phyloP scores from a whole-genome alignment of 2,329 filamentous ascomycete genomes.

The Gliomastix tumulicola region DNA sequence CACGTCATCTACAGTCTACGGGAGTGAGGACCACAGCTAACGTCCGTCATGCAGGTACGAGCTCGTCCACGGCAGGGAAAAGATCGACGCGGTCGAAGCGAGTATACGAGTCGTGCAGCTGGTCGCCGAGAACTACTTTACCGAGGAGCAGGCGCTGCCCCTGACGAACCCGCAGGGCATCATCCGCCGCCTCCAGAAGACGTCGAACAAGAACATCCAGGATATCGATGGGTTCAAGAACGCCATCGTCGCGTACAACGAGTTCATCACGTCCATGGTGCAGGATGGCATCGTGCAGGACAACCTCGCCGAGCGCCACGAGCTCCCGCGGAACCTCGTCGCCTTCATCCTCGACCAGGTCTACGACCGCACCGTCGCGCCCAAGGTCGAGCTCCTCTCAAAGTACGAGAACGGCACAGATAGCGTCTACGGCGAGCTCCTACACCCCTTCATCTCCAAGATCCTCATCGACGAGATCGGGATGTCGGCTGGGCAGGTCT shows the following conservation, averaged over 20 bases:
- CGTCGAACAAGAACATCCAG: slow-evolving; percentile 59
- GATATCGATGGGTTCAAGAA: slow-evolving; percentile 62
- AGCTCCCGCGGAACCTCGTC: slow-evolving; percentile 64
- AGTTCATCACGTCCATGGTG: slow-evolving; percentile 56
- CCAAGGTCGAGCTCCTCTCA: slow-evolving; percentile 73
- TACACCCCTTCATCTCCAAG: slow-evolving; percentile 74
- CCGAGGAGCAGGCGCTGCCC: slow-evolving; percentile 56
- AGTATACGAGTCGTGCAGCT: slow-evolving; percentile 64
- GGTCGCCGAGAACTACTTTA: slow-evolving; percentile 71
- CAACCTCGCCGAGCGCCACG: slow-evolving; percentile 62
- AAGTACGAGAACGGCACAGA: slow-evolving; percentile 87
- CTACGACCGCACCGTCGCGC: slow-evolving; percentile 88
- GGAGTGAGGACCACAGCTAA: no score
- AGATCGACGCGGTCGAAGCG: slow-evolving; percentile 69
- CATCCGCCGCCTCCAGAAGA: slow-evolving; percentile 69
- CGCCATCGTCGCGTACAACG: slow-evolving; percentile 73
- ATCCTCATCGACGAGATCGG: slow-evolving; percentile 71
- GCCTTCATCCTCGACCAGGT: slow-evolving; percentile 80
- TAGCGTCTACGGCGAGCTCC: slow-evolving; percentile 90
- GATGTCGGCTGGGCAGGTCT: slow-evolving; percentile 77
- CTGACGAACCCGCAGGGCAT: slow-evolving; percentile 72
- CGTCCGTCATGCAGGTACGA: slow-evolving; percentile 45
- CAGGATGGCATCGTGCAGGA: slow-evolving; percentile 64
- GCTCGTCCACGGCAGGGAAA: slow-evolving; percentile 71
- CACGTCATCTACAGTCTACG: slow-evolving; percentile 24